Evolutionary conservation across 2,329 filamentous ascomycete species (phyloP), one percentile per base, ranked within the genome.

Genomic region (Aspergillus fumigatiaffinis): DNA sequence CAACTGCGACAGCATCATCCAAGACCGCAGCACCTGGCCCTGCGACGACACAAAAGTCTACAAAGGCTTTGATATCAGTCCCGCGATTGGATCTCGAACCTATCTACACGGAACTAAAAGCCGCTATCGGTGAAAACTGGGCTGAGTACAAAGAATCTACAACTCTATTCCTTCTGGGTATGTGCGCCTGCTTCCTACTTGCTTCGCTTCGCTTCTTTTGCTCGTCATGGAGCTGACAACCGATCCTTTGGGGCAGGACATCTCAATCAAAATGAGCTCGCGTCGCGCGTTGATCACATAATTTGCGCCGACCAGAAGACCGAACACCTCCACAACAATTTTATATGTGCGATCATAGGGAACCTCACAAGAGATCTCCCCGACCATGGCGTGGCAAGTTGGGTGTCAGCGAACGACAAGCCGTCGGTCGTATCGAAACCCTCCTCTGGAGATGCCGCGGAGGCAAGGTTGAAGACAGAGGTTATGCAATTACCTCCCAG

Each of bases 81-180:
- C 84, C 83, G 62, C 82, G 85, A 60, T 79, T 87, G 55, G 85
- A 87, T 63, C 73, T 86, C 52, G 85, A 87, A 68, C 83, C 84
- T 26, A 76, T 86, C 52, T 87, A 87, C 67, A 80, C 82, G 9
- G 80, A 84, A 59, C 76, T 88, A 54, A 87, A 87, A 67, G 75
- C 77, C 52, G 79, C 80, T 21, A 80, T 87, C 58, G 82, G 80
- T 58, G 82, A 86, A 57, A 77, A 82, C 62, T 87, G 84, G 84
- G 73, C 76, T 17, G 78, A 79, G 50, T 88, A 88, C 66, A 86
- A 86, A 68, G 80, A 83, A 54, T 76, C 82, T 4, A 76, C 85
- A 17, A 79, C 79, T 47, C 74, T 79, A 17, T 87, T 87, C 66
- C 73, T 86, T 48, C 71, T 85, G 55, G 85, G 83, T 83, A 75